Evolutionary conservation across 257 asterid species (phyloP).

Genomic region (Gentiana macrophylla): DNA sequence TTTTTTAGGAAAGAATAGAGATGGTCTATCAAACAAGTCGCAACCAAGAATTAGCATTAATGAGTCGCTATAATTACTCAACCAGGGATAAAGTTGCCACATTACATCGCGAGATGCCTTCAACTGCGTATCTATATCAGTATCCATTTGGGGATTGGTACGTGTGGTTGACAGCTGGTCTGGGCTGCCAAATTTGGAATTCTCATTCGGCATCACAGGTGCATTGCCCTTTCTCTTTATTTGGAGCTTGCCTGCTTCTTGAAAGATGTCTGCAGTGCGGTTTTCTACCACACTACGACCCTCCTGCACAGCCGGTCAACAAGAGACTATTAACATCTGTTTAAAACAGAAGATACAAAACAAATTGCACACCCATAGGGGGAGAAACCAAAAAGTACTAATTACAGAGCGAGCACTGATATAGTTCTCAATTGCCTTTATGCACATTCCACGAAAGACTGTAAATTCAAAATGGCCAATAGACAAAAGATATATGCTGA

Average conservation of each 20-base stretch:
- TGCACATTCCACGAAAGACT: too few species aligned
- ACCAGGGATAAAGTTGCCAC: conserved; percentile 35
- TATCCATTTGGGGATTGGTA: conserved; percentile 20
- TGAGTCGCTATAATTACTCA: too few species aligned
- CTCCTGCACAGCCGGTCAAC: conserved; percentile 31
- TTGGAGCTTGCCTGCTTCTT: conserved; percentile 56
- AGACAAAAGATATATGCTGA: too few species aligned
- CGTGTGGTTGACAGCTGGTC: conserved; percentile 14
- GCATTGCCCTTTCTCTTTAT: conserved; percentile 36
- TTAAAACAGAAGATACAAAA: background rate
- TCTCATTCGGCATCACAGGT: conserved; percentile 22
- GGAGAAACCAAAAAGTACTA: too few species aligned
- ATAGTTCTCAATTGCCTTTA: too few species aligned
- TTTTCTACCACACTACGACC: conserved; percentile 57
- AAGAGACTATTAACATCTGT: background rate
- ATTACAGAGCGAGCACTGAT: too few species aligned
- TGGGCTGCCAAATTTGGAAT: conserved; percentile 11
- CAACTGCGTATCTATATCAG: conserved; percentile 70
- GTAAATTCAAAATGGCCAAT: too few species aligned
- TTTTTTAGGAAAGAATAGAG: too few species aligned
- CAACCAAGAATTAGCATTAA: too few species aligned
- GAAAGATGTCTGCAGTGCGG: conserved; percentile 48
- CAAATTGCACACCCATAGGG: too few species aligned
- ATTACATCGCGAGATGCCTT: conserved; percentile 99
- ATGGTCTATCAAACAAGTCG: too few species aligned